Evolutionary conservation across 2,329 filamentous ascomycete species (phyloP), one percentile per base, ranked within the genome.

Genomic region (Neonectria hederae): DNA sequence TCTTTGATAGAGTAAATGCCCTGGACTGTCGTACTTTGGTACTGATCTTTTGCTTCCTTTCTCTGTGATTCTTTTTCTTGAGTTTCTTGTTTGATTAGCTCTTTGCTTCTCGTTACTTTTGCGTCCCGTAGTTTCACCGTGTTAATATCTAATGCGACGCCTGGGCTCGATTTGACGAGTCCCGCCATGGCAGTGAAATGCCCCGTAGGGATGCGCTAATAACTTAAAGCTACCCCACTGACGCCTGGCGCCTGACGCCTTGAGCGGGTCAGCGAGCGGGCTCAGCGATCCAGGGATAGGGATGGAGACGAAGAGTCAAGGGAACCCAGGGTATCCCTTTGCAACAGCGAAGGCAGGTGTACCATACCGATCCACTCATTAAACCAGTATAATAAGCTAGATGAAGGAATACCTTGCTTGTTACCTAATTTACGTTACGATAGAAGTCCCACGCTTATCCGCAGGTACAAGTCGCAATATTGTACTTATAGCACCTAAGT

Each of bases 121-220:
- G 4, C 32, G 32, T 35, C 32, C 11, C 30, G 4, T 2, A 6
- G 32, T 38, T n/a, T 38, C 14, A 3, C 7, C 5, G 14, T 14
- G 13, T 7, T 13, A 14, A 14, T 38, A 38, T 8, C 13, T 13
- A 38, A 13, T 32, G 48, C 45, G 54, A 59, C 49, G 49, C 61
- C 10, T 19, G 35, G 17, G 35, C 49, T 49, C 60, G 28, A 49
- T 56, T 49, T 63, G 60, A 63, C 60, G 54, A 35, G 54, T 30
- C 54, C 60, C 48, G 30, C 49, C 24, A 49, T 24, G 24, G 24
- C 48, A 48, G 45, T 56, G 45, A 32, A 63, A 63, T 54, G 49
- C 48, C 54, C 54, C 49, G 52, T 9, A 58, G 51, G 46, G 32
- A 30, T 40, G 51, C 55, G 55, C 55, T 59, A 63, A 63, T 35